These are phyloP conservation scores for Phytophthora pistaciae DNA, from an alignment of 352 stramenopile species.

Conservation along the genomic window DNA sequence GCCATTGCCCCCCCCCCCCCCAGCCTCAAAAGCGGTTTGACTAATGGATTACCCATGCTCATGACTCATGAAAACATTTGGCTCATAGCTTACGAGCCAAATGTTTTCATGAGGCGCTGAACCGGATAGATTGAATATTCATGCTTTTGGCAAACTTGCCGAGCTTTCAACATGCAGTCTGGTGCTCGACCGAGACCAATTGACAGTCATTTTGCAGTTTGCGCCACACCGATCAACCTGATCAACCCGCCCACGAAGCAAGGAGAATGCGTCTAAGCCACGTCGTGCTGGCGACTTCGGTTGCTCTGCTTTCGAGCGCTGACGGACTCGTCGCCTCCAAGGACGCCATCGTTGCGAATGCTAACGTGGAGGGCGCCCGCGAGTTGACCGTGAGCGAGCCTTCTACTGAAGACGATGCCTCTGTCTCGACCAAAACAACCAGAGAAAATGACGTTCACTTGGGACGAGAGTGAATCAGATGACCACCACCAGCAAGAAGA, in stretches of 20 bases:
- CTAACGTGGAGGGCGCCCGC: neutral
- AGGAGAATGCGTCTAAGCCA: slow-evolving; percentile 18
- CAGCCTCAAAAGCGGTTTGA: too few species aligned
- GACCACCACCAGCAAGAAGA: neutral
- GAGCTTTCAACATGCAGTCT: too few species aligned
- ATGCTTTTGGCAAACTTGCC: too few species aligned
- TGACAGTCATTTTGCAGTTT: slow-evolving; percentile 1
- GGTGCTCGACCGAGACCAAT: too few species aligned
- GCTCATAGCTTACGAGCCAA: too few species aligned
- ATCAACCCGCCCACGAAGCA: neutral
- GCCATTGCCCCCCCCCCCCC: too few species aligned
- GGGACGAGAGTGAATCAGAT: neutral
- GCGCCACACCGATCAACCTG: neutral
- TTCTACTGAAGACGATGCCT: neutral
- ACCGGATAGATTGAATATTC: too few species aligned
- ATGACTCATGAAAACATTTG: too few species aligned
- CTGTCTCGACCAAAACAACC: neutral
- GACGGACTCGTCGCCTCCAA: neutral
- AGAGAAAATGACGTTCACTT: neutral
- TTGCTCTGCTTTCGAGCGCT: slow-evolving; percentile 17
- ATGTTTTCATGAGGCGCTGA: too few species aligned
- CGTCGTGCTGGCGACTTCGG: slow-evolving; percentile 16
- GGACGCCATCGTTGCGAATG: neutral
- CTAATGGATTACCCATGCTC: too few species aligned
- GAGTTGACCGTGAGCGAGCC: neutral